Base-by-base conservation (phyloP, 2,329 filamentous ascomycete species). In the Coleophoma eucalyptorum region DNA sequence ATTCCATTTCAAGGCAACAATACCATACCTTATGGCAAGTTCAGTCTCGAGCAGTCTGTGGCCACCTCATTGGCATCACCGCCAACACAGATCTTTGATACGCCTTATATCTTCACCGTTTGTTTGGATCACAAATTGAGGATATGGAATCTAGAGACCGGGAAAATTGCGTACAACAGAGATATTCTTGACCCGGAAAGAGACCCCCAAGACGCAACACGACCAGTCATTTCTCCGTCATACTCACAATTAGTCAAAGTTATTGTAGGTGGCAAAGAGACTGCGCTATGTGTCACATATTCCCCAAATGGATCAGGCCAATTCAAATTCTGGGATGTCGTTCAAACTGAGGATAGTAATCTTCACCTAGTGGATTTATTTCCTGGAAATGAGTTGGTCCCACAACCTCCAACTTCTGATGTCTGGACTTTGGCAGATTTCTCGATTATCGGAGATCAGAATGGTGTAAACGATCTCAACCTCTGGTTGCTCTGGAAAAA, bases 251-350 rank as follows among this genome's bases (percentile, higher is more conserved):
- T 96, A 12, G 77, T 97, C 51, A 84, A 86, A 50, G 75, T 96
- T 16, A 77, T 92, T 48, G 81, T 84, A 13, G 75, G 71, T 38
- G 72, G 66, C 40, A 71, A 74, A 21, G 80, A 80, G 15, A 74
- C 74, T 49, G 72, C 78, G 37, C 66, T 82, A 13, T 80, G 93
- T 48, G 83, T 90, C 35, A 93, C 90, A 8, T 96, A 91, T 68
- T 97, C 92, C 11, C 93, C 94, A 0, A 83, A 94, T 56, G 88
- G 91, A 31, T 81, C 85, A 38, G 89, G 94, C 34, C 87, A 93
- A 65, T 97, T 99, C 77, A 97, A 96, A 67, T 92, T 99, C 65
- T 99, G 92, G 90, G 78, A 73, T 57, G 70, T 83, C n/a, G 81
- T 81, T 48, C 80, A 87, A 16, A 81, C 84, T 58, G 81, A 85